Evolutionary conservation across 371 early-diverging fungal species (phyloP).

Genomic region (Nematocida displodere): DNA sequence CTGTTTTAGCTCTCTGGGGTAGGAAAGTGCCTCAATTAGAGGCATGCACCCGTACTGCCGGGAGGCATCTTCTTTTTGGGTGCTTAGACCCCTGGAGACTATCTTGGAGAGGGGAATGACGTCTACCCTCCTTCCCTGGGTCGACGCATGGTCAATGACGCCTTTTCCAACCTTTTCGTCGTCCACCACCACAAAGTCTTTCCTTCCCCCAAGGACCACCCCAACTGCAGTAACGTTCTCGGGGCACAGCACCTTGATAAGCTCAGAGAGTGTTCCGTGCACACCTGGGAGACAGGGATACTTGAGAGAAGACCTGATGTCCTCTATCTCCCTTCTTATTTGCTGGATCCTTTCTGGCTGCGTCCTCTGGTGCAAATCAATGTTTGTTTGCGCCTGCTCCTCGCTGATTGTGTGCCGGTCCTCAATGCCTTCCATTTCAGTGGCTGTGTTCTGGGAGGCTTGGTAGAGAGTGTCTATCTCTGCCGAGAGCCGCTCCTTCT

Average conservation of each 20-base stretch:
- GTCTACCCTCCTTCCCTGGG: slow-evolving; percentile 72
- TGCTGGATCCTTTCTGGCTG: background rate
- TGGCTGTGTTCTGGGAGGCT: background rate
- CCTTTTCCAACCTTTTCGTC: slow-evolving; percentile 76
- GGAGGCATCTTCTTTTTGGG: slow-evolving; percentile 67
- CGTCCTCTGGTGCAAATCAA: background rate
- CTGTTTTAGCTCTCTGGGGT: slow-evolving; percentile 53
- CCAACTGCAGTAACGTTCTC: slow-evolving; percentile 65
- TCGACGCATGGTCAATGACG: slow-evolving; percentile 65
- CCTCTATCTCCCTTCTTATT: slow-evolving; percentile 16
- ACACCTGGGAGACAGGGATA: slow-evolving; percentile 65
- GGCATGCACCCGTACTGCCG: slow-evolving; percentile 57
- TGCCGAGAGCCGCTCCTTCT: slow-evolving; percentile 15
- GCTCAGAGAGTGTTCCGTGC: slow-evolving; percentile 65
- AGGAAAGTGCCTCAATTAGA: slow-evolving; percentile 44
- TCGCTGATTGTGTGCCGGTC: background rate
- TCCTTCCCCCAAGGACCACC: slow-evolving; percentile 56
- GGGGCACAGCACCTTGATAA: slow-evolving; percentile 61
- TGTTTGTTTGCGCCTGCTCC: background rate
- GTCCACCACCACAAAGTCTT: slow-evolving; percentile 72
- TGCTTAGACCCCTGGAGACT: slow-evolving; percentile 41
- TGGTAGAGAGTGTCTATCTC: background rate
- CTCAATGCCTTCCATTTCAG: background rate
- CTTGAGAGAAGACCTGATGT: slow-evolving; percentile 48
- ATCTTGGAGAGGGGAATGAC: slow-evolving; percentile 95